Evolutionary conservation across 495 filamentous ascomycete genomes (phyloP).

Genomic region (Xylaria cubensis): DNA sequence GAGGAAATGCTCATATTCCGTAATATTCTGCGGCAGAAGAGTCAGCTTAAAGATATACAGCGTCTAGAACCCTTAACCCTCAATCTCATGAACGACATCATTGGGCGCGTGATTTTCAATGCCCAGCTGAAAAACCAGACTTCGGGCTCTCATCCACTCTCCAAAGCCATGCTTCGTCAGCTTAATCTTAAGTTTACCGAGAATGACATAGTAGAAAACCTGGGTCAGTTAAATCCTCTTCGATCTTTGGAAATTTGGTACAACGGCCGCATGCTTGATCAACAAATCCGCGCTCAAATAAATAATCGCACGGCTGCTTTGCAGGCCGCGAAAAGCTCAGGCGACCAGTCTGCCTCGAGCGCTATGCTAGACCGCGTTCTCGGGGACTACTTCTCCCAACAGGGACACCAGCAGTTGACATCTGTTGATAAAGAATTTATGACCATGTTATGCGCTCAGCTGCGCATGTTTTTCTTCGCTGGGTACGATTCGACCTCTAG

Average conservation of each 20-base stretch:
- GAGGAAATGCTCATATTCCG: slow-evolving; percentile 46
- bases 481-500: slow-evolving; percentile 48
- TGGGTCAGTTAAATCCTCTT: slow-evolving; percentile 38
- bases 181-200: slow-evolving; percentile 36
- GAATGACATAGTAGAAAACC: slow-evolving; percentile 35
- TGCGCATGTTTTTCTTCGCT: slow-evolving; percentile 41
- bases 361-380: slow-evolving; percentile 40
- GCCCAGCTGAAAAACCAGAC: slow-evolving; percentile 40
- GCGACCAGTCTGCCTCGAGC: slow-evolving; percentile 32
- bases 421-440: slow-evolving; percentile 35
- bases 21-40: slow-evolving; percentile 38
- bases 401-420: slow-evolving; percentile 22
- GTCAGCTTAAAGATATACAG: slow-evolving; percentile 34
- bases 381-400: slow-evolving; percentile 36
- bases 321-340: slow-evolving; percentile 28
- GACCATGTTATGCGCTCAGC: slow-evolving; percentile 32
- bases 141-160: slow-evolving; percentile 36
- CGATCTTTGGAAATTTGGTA: slow-evolving; percentile 34
- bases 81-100: slow-evolving; percentile 74
- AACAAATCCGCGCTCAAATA: slow-evolving; percentile 35
- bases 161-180: slow-evolving; percentile 37
- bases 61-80: slow-evolving; percentile 71
- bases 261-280: slow-evolving; percentile 38
- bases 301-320: slow-evolving; percentile 30
- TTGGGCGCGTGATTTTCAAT: slow-evolving; percentile 44